These are phyloP conservation scores for Corylus americana DNA, from an alignment of 306 rosid species.

Conservation along the genomic window DNA sequence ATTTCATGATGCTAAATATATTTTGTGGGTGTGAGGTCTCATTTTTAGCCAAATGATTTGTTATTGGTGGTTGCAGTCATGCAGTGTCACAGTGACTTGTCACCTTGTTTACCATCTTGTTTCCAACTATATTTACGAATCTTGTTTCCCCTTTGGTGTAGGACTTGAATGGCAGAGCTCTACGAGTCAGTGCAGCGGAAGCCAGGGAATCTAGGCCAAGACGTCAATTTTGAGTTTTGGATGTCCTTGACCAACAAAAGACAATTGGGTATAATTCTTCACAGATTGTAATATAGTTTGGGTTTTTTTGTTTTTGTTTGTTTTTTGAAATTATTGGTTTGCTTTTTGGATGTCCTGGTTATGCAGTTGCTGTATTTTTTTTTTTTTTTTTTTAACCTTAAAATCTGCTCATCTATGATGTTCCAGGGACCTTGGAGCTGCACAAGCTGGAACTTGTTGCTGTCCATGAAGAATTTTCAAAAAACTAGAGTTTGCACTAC, in stretches of 20 bases:
- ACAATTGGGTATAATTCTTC: constrained; percentile 33
- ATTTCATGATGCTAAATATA: background rate
- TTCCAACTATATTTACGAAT: constrained; percentile 21
- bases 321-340: background rate
- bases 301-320: background rate
- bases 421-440: constrained; percentile 37
- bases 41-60: background rate
- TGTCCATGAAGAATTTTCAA: constrained; percentile 21
- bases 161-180: constrained; percentile 86
- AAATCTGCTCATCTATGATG: constrained; percentile 2
- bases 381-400: background rate
- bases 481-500: constrained; percentile 21
- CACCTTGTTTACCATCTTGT: background rate
- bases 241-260: constrained; percentile 28
- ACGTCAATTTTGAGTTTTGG: constrained; percentile 54
- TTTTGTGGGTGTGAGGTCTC: background rate
- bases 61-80: background rate
- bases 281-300: constrained; percentile 4
- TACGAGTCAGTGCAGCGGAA: constrained; percentile 72
- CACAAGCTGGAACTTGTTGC: constrained; percentile 15
- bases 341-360: background rate
- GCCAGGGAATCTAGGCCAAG: constrained; percentile 57
- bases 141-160: constrained; percentile 26
- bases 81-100: background rate
- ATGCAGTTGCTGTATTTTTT: background rate